Conservation (phyloP, 2,329 filamentous ascomycete genomes). For the Aureobasidium uvarum region DNA sequence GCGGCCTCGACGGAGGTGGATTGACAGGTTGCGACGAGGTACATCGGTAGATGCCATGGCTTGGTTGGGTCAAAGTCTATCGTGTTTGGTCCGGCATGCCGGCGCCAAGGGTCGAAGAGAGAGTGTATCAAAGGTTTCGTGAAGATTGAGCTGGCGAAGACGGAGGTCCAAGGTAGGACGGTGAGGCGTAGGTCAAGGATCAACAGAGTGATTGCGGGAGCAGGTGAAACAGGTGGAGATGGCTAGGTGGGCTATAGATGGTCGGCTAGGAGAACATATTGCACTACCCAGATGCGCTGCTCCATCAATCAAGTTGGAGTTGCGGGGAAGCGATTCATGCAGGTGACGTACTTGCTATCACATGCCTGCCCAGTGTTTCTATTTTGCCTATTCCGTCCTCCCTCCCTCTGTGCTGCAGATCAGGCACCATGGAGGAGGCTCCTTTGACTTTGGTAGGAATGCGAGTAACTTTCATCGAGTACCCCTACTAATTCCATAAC, state of each 20-base stretch:
- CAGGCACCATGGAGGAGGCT: constrained; percentile 62
- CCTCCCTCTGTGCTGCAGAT: background rate
- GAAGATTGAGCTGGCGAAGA: background rate
- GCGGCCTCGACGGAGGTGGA: constrained; percentile 33
- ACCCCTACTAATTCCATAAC: background rate
- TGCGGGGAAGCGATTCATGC: constrained; percentile 12
- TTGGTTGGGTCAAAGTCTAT: constrained; percentile 2
- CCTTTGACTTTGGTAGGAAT: constrained; percentile 61
- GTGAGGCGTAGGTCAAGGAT: background rate
- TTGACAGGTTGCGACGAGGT: constrained; percentile 33
- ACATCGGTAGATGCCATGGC: constrained; percentile 27
- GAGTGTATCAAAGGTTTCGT: background rate
- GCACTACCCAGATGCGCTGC: background rate
- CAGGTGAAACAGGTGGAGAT: constrained; percentile 15
- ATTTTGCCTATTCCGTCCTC: background rate
- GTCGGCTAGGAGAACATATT: background rate
- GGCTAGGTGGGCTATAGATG: background rate
- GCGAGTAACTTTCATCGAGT: background rate
- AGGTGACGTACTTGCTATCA: background rate
- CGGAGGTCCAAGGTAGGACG: background rate
- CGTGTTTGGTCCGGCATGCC: constrained; percentile 16
- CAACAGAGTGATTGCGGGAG: background rate
- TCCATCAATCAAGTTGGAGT: background rate
- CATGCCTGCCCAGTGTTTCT: background rate
- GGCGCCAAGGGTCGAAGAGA: constrained; percentile 19